Base-by-base conservation (phyloP, 2,329 filamentous ascomycete genomes). In the Cytospora schulzeri region DNA sequence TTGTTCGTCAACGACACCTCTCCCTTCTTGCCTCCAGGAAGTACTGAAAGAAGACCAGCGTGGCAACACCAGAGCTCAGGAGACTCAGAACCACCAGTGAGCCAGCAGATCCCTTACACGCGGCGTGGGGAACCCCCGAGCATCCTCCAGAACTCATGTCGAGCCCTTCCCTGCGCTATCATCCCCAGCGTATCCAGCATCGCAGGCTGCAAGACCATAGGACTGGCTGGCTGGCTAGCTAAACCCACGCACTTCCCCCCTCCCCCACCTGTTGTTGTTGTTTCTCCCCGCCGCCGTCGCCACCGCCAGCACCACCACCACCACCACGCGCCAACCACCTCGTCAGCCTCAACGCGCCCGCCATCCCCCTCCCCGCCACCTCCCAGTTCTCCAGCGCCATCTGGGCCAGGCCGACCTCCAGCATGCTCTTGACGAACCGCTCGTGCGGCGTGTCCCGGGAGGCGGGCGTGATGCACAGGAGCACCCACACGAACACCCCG, bases 301-400 rank as follows among this genome's bases (percentile, higher is more conserved):
- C n/a, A n/a, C n/a, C n/a, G n/a, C n/a, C n/a, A n/a, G n/a, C n/a
- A n/a, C n/a, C n/a, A n/a, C n/a, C n/a, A n/a, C n/a, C n/a, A 5
- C 56, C 54, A n/a, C 55, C 52, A 19, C 70, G 71, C 19, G 71
- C 71, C 12, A 84, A 70, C 80, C 81, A 83, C 12, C 72, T 68
- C 68, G 81, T 78, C 58, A 84, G 66, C 29, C 70, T 74, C 66
- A 82, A 68, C 4, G 72, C 75, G 0, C 74, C 75, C 17, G 71
- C 71, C 28, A 78, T 77, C 4, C 78, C 73, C 6, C 75, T 74
- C 4, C 74, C 72, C 1, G 75, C 75, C 14, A 82, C 73, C 55
- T 80, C 78, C 82, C 82, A 84, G 66, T 81, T 80, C 56, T 83
- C 81, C 35, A 82, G 73, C 0, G 76, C 78, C 62, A 82, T 76